Evolutionary conservation across 192 early-diverging fungal genomes (phyloP).

Genomic region (Coemansia guatemalensis): DNA sequence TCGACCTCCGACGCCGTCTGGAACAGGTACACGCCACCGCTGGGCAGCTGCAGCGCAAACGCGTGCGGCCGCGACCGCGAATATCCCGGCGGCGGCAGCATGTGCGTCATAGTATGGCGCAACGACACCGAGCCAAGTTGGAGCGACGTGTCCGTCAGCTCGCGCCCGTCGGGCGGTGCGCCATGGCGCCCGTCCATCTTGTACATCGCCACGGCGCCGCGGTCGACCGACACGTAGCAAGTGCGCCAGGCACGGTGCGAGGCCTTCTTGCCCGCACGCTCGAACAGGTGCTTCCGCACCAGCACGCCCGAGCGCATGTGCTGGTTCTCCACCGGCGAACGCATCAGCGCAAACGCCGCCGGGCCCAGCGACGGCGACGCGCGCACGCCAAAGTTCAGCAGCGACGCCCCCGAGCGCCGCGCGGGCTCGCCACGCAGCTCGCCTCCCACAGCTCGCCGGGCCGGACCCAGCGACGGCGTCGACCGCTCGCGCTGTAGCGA

Average conservation of each 20-base stretch:
- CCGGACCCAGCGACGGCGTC: constrained; percentile 33
- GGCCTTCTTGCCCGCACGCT: constrained; percentile 72
- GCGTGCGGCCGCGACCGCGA: constrained; percentile 72
- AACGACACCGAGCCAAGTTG: constrained; percentile 60
- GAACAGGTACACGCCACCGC: constrained; percentile 89
- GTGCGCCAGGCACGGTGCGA: constrained; percentile 87
- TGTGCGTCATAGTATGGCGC: constrained; percentile 81
- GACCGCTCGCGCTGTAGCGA: constrained; percentile 49
- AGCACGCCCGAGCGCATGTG: constrained; percentile 60
- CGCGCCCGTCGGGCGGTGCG: constrained; percentile 45
- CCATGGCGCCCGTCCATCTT: constrained; percentile 62
- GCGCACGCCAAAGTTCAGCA: constrained; percentile 8
- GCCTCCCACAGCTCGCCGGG: not conserved
- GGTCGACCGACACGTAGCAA: constrained; percentile 68
- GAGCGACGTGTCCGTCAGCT: constrained; percentile 56
- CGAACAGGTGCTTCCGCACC: constrained; percentile 84
- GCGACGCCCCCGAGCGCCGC: constrained; percentile 39
- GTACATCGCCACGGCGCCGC: constrained; percentile 83
- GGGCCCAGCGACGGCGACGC: constrained; percentile 45
- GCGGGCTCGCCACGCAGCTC: constrained; percentile 9
- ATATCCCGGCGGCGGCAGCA: constrained; percentile 84
- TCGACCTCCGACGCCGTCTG: constrained; percentile 71
- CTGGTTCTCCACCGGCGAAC: constrained; percentile 53
- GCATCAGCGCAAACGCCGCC: constrained; percentile 34
- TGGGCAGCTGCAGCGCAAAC: constrained; percentile 80